A percentile compares a stretch with the other conserved stretches of the same genome.
Conservation (phyloP, 2,329 filamentous ascomycete species). For the Ilyonectria mors-panacis region DNA sequence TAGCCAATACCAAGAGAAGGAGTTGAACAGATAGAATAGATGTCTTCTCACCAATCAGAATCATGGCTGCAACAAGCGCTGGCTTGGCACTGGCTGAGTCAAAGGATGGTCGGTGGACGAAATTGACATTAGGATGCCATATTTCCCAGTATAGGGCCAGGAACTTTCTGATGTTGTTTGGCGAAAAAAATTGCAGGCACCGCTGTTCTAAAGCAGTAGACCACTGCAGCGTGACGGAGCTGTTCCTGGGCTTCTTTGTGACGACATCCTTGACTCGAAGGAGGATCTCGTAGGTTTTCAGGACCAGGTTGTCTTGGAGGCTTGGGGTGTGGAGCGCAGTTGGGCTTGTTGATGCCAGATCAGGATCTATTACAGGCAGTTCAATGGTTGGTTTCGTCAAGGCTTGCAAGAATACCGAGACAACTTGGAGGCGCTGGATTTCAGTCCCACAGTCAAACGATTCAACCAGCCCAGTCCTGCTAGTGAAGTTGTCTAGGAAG, state of each 20-base stretch:
- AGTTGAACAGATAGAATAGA: not conserved
- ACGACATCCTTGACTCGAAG: slow-evolving; percentile 2
- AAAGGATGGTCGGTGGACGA: slow-evolving; percentile 11
- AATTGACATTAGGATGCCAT: slow-evolving; percentile 15
- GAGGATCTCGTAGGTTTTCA: slow-evolving; percentile 9
- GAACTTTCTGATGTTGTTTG: slow-evolving; percentile 9
- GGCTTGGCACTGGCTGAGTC: not conserved
- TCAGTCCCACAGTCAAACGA: slow-evolving; percentile 7
- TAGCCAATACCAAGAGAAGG: not conserved
- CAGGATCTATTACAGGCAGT: not conserved
- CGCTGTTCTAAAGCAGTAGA: not conserved
- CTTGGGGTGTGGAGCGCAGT: not conserved
- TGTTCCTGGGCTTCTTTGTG: slow-evolving; percentile 7
- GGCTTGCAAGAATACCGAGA: not conserved
- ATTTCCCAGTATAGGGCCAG: slow-evolving; percentile 2
- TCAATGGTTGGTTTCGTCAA: not conserved
- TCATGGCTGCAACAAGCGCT: not conserved
- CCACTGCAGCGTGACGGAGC: slow-evolving; percentile 4
- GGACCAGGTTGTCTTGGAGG: not conserved
- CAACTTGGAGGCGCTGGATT: not conserved
- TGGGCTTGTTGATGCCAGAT: not conserved
- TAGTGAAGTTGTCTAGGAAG: slow-evolving; percentile 12
- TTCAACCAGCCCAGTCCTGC: not conserved
- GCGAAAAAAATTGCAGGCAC: slow-evolving; percentile 16
- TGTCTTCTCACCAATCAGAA: slow-evolving; percentile 1